Evolutionary conservation across 164 flowering plant genomes (phyloP).

Genomic region (Echeveria elegans): DNA sequence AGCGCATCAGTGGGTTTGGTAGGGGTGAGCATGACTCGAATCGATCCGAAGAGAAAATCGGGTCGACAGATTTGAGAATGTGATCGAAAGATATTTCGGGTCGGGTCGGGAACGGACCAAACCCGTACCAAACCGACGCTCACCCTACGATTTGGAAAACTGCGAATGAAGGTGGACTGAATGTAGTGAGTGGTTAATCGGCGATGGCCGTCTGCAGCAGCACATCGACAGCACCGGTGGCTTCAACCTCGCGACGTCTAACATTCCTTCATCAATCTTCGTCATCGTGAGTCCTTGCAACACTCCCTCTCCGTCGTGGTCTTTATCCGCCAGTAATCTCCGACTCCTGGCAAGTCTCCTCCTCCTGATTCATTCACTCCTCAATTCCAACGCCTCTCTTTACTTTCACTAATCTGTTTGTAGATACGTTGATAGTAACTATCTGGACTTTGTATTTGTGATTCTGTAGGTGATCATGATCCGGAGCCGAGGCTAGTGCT

Average conservation of each 20-base stretch:
- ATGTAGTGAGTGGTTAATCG: not conserved
- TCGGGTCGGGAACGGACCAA: too few relatives aligned
- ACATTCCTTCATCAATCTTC: too few relatives aligned
- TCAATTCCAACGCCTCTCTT: not conserved
- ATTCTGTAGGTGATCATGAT: constrained; percentile 25
- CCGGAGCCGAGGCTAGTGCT: constrained; percentile 76
- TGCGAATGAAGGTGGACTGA: not conserved
- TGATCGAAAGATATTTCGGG: too few relatives aligned
- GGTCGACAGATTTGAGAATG: too few relatives aligned
- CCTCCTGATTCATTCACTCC: not conserved
- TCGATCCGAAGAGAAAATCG: too few relatives aligned
- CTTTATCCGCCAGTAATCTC: not conserved
- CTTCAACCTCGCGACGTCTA: not conserved
- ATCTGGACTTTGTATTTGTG: too few relatives aligned
- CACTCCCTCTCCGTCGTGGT: not conserved
- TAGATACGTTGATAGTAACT: not conserved
- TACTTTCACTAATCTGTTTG: not conserved
- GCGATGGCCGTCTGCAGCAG: not conserved
- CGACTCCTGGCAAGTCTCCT: not conserved
- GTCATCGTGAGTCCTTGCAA: too few relatives aligned
- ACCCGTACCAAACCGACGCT: too few relatives aligned
- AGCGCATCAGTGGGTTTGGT: too few relatives aligned
- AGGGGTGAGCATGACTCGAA: too few relatives aligned
- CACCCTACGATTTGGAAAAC: too few relatives aligned
- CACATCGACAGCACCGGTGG: not conserved